Percentiles rank a stretch among this genome's conserved stretches.
Conservation (phyloP, 2,329 filamentous ascomycete species). For the Calonectria leucothoes region DNA sequence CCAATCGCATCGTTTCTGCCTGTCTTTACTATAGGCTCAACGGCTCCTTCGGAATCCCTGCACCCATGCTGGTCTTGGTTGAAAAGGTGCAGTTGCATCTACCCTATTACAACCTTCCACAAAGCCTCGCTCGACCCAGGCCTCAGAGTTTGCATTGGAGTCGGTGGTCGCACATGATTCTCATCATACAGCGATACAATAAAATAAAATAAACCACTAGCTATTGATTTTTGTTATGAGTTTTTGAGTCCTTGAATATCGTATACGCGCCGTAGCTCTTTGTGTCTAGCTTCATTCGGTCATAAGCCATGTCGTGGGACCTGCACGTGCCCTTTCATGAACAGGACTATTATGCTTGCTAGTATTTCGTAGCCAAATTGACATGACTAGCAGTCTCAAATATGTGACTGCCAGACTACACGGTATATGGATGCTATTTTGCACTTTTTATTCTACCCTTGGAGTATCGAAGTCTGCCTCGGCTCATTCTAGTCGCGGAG, state of each 20-base stretch:
- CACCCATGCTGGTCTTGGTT: background rate
- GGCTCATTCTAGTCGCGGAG: background rate
- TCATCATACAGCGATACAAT: background rate
- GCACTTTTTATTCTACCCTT: background rate
- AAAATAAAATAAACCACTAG: background rate
- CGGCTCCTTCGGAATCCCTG: background rate
- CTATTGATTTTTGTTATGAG: background rate
- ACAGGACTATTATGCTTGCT: background rate
- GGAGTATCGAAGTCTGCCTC: background rate
- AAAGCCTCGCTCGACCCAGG: background rate
- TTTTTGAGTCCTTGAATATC: too few species aligned
- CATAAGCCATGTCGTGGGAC: too few species aligned
- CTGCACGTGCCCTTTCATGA: background rate
- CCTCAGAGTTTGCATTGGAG: background rate
- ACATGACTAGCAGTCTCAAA: background rate
- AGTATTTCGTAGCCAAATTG: background rate
- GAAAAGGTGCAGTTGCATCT: background rate
- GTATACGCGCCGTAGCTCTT: background rate
- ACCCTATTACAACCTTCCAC: background rate
- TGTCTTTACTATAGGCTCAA: background rate
- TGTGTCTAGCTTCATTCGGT: background rate
- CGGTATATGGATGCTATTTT: background rate
- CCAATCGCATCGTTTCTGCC: background rate
- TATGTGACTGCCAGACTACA: background rate
- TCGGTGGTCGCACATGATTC: background rate